These are phyloP conservation scores for Ophiostoma himal-ulmi DNA, from an alignment of 2,329 filamentous ascomycete species.

Conservation along the genomic window DNA sequence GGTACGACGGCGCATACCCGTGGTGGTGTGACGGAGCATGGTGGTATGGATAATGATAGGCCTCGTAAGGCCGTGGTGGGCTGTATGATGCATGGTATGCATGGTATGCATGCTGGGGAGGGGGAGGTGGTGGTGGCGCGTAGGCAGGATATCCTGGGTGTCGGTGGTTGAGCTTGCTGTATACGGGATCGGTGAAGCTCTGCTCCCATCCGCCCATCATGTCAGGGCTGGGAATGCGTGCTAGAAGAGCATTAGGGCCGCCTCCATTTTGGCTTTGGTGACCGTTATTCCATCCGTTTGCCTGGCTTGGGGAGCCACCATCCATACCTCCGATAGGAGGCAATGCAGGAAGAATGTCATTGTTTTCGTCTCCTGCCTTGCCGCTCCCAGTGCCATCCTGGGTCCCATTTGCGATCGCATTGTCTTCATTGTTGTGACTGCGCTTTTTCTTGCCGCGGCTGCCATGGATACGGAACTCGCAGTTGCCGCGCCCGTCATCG, in stretches of 20 bases:
- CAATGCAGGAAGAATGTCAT: conserved; percentile 14
- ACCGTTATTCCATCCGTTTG: neutral
- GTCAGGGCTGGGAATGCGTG: neutral
- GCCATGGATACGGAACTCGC: conserved; percentile 9
- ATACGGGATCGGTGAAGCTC: neutral
- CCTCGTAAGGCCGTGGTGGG: neutral
- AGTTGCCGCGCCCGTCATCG: conserved; percentile 17
- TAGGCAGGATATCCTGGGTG: neutral
- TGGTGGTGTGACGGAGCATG: neutral
- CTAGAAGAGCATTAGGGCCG: neutral
- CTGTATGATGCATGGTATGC: neutral
- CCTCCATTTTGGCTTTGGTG: neutral
- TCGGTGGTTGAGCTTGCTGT: neutral
- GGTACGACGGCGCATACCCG: neutral
- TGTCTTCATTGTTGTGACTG: neutral
- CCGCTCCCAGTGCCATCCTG: neutral
- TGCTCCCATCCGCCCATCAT: neutral
- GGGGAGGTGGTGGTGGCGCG: neutral
- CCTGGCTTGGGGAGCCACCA: neutral
- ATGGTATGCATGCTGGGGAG: neutral
- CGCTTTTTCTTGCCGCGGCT: neutral
- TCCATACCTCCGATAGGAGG: conserved; percentile 9
- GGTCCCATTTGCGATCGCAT: neutral
- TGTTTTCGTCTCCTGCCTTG: neutral
- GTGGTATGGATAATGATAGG: neutral